Evolutionary conservation across 2,329 filamentous ascomycete genomes (phyloP), one percentile per base, ranked within the genome.

Genomic region (Elsinoe batatas): DNA sequence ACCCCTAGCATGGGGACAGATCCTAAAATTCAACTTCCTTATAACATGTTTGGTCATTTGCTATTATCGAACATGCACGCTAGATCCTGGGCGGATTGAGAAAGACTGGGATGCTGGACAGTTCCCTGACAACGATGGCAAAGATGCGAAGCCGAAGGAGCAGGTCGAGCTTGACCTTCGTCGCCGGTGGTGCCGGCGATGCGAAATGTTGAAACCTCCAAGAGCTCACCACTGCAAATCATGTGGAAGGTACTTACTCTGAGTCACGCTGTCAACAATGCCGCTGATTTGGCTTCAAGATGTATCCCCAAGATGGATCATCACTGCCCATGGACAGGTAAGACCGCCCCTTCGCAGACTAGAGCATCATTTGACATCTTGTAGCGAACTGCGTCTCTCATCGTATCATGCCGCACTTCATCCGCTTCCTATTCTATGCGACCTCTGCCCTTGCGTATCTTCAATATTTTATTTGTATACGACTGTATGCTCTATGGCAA

Each of bases 281-380:
- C 35, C 15, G 17, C 35, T 20, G 17, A 51, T 50, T 57, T 10
- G 53, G 22, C 22, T 5, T 53, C 35, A 18, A 60, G 59, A 54
- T 62, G 87, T 69, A 80, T 90, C 49, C 84, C 85, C 36, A 85
- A 82, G 70, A 91, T 91, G 87, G 87, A 91, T 71, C 86, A 90
- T 71, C 87, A 94, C 72, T 93, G 88, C 66, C 87, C 88, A 2
- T 93, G 88, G 88, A 91, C 87, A 3, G 75, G 67, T 68, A 65
- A 58, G 64, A 22, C 60, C 72, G 20, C 36, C 17, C 37, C 3
- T 33, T 26, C 12, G 12, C 6, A 37, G 3, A 6, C 20, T 32
- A 11, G 13, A 17, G 4, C 30, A 35, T 30, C n/a, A 15, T 18
- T 37, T 54, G 37, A 54, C 51, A 4, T 42, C 58, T 60, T 57